Base-by-base conservation (phyloP, 2,329 filamentous ascomycete species). In the Epichloe brachyelytri region DNA sequence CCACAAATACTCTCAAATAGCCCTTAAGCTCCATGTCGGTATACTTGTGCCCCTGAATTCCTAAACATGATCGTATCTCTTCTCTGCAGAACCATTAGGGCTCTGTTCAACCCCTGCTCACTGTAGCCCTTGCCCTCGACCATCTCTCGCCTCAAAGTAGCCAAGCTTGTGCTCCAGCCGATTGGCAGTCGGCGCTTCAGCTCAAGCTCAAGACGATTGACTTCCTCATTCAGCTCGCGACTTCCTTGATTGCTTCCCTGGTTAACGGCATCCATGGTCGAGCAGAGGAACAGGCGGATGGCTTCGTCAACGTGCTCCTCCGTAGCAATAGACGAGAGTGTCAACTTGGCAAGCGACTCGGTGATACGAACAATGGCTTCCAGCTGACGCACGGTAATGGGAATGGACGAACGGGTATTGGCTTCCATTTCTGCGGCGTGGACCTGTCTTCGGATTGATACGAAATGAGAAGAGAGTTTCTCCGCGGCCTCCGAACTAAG, bases 341-440 rank as follows among this genome's bases (percentile, higher is more conserved):
- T 83, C 43, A 98, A 75, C 67, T 98, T 98, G 51, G 93, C 93
- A 2, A 98, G 79, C 0, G 93, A 89, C 66, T 98, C 93, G 3
- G 90, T 94, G 62, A 98, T 97, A 65, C 93, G 91, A 56, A 97
- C 86, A 58, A 98, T 95, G 61, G 91, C 91, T 69, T 98, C 93
- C 5, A 98, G 80, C 66, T 98, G 93, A 66, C 93, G 89, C 48
- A 98, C 87, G 0, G 93, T 98, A 67, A 98, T 98, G 48, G 93
- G 93, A 60, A 98, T 97, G 19, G 86, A 93, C 6, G 88, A 95
- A 17, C 93, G 85, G 40, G 86, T 78, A 66, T 96, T 95, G 56
- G 90, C 85, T 62, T 95, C 86, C 43, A 94, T 75, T 67, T 98
- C 93, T 1, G 88, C 84, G 22, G 88, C 85, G 66, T 95, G 91